These are phyloP conservation scores for Rubroboletus pulcherrimus DNA, from an alignment of 768 basidiomycete species.

Conservation along the genomic window DNA sequence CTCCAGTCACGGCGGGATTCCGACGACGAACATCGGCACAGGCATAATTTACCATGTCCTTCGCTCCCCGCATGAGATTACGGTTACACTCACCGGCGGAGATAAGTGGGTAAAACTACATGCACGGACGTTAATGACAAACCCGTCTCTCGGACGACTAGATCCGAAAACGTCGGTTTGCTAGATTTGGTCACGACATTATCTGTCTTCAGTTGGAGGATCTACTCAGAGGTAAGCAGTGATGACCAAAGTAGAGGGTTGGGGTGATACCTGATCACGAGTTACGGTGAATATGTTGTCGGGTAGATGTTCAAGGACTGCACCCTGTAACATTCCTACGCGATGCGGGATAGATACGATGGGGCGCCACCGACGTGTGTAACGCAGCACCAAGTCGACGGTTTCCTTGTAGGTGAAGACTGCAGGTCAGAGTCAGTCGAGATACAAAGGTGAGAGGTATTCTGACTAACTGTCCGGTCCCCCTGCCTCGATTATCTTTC, in stretches of 20 bases:
- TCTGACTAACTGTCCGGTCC: conserved; percentile 46
- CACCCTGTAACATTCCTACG: conserved; percentile 62
- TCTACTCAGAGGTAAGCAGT: conserved; percentile 33
- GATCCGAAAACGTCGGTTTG: conserved; percentile 28
- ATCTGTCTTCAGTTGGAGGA: conserved; percentile 59
- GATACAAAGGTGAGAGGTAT: conserved; percentile 31
- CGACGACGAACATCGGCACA: not conserved
- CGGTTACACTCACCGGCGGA: not conserved
- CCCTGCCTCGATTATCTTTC: conserved; percentile 46
- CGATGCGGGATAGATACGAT: conserved; percentile 63
- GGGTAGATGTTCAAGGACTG: conserved; percentile 60
- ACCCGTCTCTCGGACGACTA: conserved; percentile 37
- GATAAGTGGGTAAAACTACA: conserved; percentile 54
- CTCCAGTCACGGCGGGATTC: not conserved
- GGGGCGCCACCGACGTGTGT: conserved; percentile 49
- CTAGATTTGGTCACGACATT: conserved; percentile 45
- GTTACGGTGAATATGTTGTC: conserved; percentile 66
- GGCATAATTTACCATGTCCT: not conserved
- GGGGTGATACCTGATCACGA: conserved; percentile 51
- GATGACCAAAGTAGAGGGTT: not conserved
- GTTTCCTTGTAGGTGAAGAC: conserved; percentile 66
- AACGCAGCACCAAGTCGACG: conserved; percentile 58
- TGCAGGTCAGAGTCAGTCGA: conserved; percentile 33
- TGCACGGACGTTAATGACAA: conserved; percentile 45
- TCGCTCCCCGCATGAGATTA: not conserved